phyloP scores from a whole-genome alignment of 805 yeast species.

The Komagataella kurtzmanii region DNA sequence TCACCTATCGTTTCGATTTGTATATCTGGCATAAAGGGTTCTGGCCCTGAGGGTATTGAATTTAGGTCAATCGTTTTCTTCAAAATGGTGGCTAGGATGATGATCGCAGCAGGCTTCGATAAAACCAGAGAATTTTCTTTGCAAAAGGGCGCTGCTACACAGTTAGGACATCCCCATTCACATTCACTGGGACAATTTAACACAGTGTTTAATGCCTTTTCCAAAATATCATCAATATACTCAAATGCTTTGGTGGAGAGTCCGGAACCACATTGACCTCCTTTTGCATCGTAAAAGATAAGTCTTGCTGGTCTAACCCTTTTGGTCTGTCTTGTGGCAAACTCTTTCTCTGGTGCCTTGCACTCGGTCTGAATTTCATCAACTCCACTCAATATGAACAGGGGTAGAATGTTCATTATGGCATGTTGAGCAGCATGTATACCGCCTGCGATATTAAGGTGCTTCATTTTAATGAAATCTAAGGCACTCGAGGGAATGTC shows the following conservation, averaged over 20 bases:
- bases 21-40: slow-evolving; percentile 57
- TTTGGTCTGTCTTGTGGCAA: slow-evolving; percentile 57
- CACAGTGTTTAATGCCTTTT: slow-evolving; percentile 44
- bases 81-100: slow-evolving; percentile 49
- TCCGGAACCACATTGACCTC: slow-evolving; percentile 74
- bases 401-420: slow-evolving; percentile 64
- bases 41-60: slow-evolving; percentile 57
- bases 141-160: slow-evolving; percentile 78
- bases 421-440: slow-evolving; percentile 97
- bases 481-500: slow-evolving; percentile 65
- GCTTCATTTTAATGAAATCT: slow-evolving; percentile 39
- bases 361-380: slow-evolving; percentile 87
- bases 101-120: slow-evolving; percentile 74
- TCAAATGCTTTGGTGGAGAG: slow-evolving; percentile 70
- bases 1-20: slow-evolving; percentile 56
- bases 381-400: slow-evolving; percentile 55
- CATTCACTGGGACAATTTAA: slow-evolving; percentile 56
- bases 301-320: slow-evolving; percentile 81
- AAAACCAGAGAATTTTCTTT: slow-evolving; percentile 71
- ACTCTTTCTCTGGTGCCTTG: slow-evolving; percentile 94
- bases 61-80: slow-evolving; percentile 38
- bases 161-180: slow-evolving; percentile 61
- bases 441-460: slow-evolving; percentile 69
- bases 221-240: slow-evolving; percentile 52
- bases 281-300: slow-evolving; percentile 72